Evolutionary conservation across 371 early-diverging fungal species (phyloP), one percentile per base, ranked within the genome.

Genomic region (Lichtheimia hyalospora): DNA sequence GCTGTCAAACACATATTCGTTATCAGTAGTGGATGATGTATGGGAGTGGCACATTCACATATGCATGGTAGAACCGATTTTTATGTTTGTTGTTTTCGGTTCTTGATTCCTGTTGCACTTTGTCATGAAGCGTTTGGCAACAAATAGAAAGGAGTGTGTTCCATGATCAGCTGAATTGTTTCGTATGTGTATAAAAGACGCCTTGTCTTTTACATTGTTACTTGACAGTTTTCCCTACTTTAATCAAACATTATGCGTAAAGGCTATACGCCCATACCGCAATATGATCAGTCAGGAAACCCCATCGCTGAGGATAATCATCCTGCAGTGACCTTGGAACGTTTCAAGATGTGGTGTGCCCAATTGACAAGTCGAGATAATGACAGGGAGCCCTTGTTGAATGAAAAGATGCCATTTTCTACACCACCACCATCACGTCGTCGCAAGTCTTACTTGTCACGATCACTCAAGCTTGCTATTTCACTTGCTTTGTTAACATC

Each of bases 191-290:
- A 34, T 34, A 34, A 34, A 34, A 34, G 34, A 8, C 10, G 8
- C 34, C 6, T 34, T 8, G 10, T 34, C 34, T 8, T 27, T 34
- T 5, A 8, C 34, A 34, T 34, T 34, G 34, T 34, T 8, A 34
- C 8, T 34, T 34, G 34, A 34, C 34, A 34, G 34, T 10, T 34
- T 34, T 8, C 34, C 34, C 7, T 27, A 27, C 27, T 34, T 34
- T 34, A 8, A 6, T 34, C 34, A 8, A 16, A 40, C 34, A 55
- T 41, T 16, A 55, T 55, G 56, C 56, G 56, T 27, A 44, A 44
- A 55, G 56, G 56, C 43, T 55, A 55, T 44, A 24, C 56, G 24
- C 23, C 42, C 10, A 55, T 55, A 55, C 56, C 56, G 13, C 44
- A 41, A 8, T 44, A 55, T 15, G 56, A 44, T 20, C 34, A 34